Evolutionary conservation across 768 basidiomycete species (phyloP).

Genomic region (Mycena indigotica): DNA sequence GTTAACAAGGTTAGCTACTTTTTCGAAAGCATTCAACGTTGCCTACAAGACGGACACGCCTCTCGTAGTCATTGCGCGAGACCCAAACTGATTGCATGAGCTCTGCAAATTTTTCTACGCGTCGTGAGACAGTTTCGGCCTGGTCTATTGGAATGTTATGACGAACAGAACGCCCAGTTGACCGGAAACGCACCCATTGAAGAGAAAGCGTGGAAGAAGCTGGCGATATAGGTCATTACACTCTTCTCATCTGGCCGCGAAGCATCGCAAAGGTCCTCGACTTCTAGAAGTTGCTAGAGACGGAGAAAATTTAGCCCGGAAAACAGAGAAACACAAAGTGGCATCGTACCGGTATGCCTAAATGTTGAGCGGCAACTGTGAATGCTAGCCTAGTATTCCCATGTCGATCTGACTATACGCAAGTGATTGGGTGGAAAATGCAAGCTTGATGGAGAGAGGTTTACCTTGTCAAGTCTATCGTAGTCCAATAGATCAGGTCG

Average conservation of each 20-base stretch:
- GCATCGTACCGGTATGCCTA: slow-evolving; percentile 82
- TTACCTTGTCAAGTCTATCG: slow-evolving; percentile 78
- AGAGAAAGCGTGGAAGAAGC: slow-evolving; percentile 97
- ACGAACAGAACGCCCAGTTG: slow-evolving; percentile 9
- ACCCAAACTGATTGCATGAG: slow-evolving; percentile 92
- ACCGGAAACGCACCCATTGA: slow-evolving; percentile 73
- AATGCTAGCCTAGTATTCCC: slow-evolving; percentile 89
- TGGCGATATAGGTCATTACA: slow-evolving; percentile 98
- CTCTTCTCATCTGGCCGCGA: slow-evolving; percentile 91
- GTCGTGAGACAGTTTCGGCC: slow-evolving; percentile 88
- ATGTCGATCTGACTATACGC: slow-evolving; percentile 71
- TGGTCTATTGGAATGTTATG: slow-evolving; percentile 64
- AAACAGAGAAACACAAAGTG: slow-evolving; percentile 3
- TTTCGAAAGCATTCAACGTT: not conserved
- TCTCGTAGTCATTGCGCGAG: slow-evolving; percentile 89
- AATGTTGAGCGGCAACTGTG: slow-evolving; percentile 79
- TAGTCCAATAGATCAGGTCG: slow-evolving; percentile 95
- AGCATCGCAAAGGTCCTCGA: slow-evolving; percentile 89
- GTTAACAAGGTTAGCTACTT: slow-evolving; percentile 8
- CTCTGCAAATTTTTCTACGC: slow-evolving; percentile 95
- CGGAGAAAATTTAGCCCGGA: not conserved
- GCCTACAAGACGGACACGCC: slow-evolving; percentile 71
- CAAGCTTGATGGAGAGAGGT: slow-evolving; percentile 18
- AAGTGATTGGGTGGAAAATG: not conserved
- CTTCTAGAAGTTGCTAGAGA: slow-evolving; percentile 90